Evolutionary conservation across 169 alveolate genomes (phyloP), one percentile per base, ranked within the genome.

Genomic region (Eimeria praecox): DNA sequence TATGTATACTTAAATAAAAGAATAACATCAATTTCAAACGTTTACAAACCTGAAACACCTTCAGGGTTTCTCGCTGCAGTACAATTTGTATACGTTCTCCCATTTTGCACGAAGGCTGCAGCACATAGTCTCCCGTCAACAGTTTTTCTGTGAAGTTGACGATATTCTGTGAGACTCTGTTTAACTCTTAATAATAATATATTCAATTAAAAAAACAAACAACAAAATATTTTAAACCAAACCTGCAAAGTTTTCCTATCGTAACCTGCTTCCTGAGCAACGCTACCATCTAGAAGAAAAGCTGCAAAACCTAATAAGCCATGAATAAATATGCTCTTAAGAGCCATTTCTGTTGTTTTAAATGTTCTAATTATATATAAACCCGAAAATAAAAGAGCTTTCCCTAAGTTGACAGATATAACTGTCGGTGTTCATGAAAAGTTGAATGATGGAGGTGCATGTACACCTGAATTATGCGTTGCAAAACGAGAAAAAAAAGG

Each of bases 51-150:
- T 4, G 97, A 96, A 24, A 98, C 88, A 54, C 99, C 99, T 77
- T 98, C 99, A 5, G 99, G 99, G 46, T 98, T 98, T 83, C 97
- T 97, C 54, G 99, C 97, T 27, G 96, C 95, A 6, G 99, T 98
- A 90, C 99, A 98, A 75, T 98, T 99, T 24, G 99, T 98, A 97
- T 97, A 98, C 20, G 98, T 98, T 64, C 97, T 97, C 38, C 98
- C 99, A 80, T 98, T 98, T 66, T 98, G 98, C 52, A 98, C 99
- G 95, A 98, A 98, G 40, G 99, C 99, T 9, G 99, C 99, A 5
- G 99, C 99, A 95, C 99, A 98, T 35, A 98, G 97, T 56, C 98
- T 94, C 5, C 99, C 99, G 62, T 98, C 98, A 2, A 98, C 97
- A 59, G 99, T 98, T 96, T 98, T 98, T 62, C 99, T 92, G 95